Conservation (phyloP, 2,329 filamentous ascomycete genomes). For the Stagonosporopsis cucurbitacearum region DNA sequence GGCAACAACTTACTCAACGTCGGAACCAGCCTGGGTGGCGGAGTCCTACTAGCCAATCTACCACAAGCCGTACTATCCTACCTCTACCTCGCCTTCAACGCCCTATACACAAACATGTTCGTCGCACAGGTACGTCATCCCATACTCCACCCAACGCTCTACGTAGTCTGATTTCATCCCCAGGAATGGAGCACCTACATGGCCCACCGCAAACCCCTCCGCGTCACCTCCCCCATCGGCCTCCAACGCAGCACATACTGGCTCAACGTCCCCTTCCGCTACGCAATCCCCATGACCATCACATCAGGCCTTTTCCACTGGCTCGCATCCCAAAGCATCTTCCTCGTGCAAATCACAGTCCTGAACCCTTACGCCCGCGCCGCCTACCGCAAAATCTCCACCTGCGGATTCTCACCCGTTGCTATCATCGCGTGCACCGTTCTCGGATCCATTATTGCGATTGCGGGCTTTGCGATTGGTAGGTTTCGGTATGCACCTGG, state of each 20-base stretch:
- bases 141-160: background rate
- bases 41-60: conserved; percentile 53
- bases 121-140: conserved; percentile 33
- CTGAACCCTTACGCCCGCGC: background rate
- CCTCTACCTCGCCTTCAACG: conserved; percentile 56
- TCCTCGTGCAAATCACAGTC: conserved; percentile 44
- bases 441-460: conserved; percentile 15
- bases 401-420: conserved; percentile 16
- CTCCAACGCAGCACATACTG: conserved; percentile 52
- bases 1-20: conserved; percentile 19
- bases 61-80: conserved; percentile 57
- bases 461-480: conserved; percentile 21
- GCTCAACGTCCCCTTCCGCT: conserved; percentile 50
- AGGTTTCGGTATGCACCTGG: conserved; percentile 22
- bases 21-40: conserved; percentile 7
- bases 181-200: conserved; percentile 56
- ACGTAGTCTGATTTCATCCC: too few relatives aligned
- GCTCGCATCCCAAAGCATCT: conserved; percentile 45
- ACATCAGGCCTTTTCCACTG: conserved; percentile 26
- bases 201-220: conserved; percentile 39
- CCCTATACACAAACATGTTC: conserved; percentile 56
- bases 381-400: conserved; percentile 1
- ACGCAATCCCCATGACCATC: conserved; percentile 46
- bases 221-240: conserved; percentile 47
- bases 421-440: conserved; percentile 23